Evolutionary conservation across 2,329 filamentous ascomycete genomes (phyloP).

Genomic region (Diaporthe citriasiana): DNA sequence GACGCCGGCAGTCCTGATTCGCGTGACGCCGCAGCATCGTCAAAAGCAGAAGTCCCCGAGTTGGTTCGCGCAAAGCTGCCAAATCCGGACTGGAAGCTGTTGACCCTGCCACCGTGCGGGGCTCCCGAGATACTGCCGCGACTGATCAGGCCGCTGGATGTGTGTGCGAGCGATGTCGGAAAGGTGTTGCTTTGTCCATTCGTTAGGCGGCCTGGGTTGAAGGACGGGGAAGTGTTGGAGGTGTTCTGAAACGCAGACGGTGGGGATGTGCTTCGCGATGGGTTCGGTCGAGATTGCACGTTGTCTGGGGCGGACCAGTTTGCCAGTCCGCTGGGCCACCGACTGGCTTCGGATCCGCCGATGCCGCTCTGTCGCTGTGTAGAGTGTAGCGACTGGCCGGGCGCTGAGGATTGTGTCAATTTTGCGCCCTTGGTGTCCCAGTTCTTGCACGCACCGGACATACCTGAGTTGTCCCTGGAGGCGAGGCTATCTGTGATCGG

Average conservation of each 20-base stretch:
- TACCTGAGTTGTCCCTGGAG: conserved; percentile 35
- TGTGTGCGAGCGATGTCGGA: conserved; percentile 21
- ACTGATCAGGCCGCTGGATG: not conserved
- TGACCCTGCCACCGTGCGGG: conserved; percentile 15
- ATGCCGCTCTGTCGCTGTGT: conserved; percentile 36
- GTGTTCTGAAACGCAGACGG: conserved; percentile 35
- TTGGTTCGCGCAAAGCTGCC: conserved; percentile 30
- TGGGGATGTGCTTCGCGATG: conserved; percentile 41
- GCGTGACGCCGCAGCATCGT: conserved; percentile 30
- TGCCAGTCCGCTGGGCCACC: conserved; percentile 37
- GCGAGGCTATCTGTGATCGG: conserved; percentile 28
- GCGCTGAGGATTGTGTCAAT: conserved; percentile 35
- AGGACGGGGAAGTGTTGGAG: conserved; percentile 39
- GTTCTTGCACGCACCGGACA: conserved; percentile 36
- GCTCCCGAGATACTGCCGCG: conserved; percentile 22
- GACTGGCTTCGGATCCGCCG: conserved; percentile 34
- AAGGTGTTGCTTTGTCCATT: conserved; percentile 29
- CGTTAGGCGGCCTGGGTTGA: conserved; percentile 34
- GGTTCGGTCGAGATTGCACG: conserved; percentile 35
- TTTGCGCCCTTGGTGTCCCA: not conserved
- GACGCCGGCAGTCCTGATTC: conserved; percentile 32
- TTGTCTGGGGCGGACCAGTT: conserved; percentile 40
- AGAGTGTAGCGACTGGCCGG: conserved; percentile 35
- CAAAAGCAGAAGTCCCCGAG: conserved; percentile 28
- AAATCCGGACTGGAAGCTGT: conserved; percentile 36